Evolutionary conservation across 192 early-diverging fungal species (phyloP).

Genomic region (Thamnidium elegans): DNA sequence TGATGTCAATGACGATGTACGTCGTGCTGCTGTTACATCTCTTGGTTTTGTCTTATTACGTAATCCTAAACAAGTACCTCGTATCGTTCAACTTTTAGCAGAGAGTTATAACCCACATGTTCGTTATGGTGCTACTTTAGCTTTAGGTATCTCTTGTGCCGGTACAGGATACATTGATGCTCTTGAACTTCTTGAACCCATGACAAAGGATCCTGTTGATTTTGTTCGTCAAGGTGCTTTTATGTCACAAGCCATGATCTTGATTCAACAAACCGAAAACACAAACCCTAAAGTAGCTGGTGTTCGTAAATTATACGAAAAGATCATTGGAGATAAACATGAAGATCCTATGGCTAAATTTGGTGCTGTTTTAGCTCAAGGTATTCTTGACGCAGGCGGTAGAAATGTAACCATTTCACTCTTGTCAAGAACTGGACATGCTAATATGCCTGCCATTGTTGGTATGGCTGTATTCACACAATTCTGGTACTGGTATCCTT

Average conservation of each 20-base stretch:
- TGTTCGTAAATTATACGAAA: slow-evolving; percentile 84
- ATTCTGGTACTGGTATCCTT: slow-evolving; percentile 99
- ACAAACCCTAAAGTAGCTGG: slow-evolving; percentile 77
- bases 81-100: slow-evolving; percentile 93
- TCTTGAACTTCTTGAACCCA: slow-evolving; percentile 90
- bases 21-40: slow-evolving; percentile 95
- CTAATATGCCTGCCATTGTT: slow-evolving; percentile 94
- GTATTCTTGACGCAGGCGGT: slow-evolving; percentile 97
- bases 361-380: slow-evolving; percentile 93
- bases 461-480: slow-evolving; percentile 98
- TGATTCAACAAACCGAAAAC: slow-evolving; percentile 93
- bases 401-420: slow-evolving; percentile 96
- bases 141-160: slow-evolving; percentile 96
- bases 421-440: slow-evolving; percentile 80
- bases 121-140: slow-evolving; percentile 92
- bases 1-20: slow-evolving; percentile 99
- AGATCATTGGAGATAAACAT: slow-evolving; percentile 89
- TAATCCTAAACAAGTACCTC: slow-evolving; percentile 94
- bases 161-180: slow-evolving; percentile 91
- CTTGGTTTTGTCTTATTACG: slow-evolving; percentile 94
- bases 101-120: slow-evolving; percentile 99
- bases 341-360: slow-evolving; percentile 92
- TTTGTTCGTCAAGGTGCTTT: slow-evolving; percentile 97
- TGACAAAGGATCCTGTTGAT: slow-evolving; percentile 97
- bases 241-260: slow-evolving; percentile 91